phyloP scores from a whole-genome alignment of 108 stramenopile species.

The Nannochloropsis salina region DNA sequence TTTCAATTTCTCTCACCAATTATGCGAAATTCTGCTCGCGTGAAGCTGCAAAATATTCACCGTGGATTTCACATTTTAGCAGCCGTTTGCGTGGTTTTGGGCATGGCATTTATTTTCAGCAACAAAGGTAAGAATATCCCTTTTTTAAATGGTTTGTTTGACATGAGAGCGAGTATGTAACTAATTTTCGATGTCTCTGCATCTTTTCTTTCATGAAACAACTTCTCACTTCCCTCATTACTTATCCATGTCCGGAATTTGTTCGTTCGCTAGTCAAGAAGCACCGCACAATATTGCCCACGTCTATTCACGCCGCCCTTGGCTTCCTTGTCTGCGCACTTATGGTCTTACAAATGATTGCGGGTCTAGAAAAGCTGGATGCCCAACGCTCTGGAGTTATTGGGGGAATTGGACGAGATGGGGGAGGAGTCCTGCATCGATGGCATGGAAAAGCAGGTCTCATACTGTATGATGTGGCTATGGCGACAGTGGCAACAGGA shows the following conservation, averaged over 20 bases:
- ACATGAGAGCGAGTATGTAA: neutral
- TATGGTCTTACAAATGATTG: neutral
- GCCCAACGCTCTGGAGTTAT: neutral
- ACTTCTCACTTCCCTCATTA: neutral
- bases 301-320: neutral
- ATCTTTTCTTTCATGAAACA: neutral
- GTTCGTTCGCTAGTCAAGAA: neutral
- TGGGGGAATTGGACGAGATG: neutral
- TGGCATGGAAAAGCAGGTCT: neutral
- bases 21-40: constrained; percentile 4
- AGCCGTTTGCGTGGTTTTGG: neutral
- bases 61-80: neutral
- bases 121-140: neutral
- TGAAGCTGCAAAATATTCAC: neutral
- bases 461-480: neutral
- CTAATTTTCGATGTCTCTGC: neutral
- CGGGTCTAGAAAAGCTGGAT: neutral
- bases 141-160: neutral
- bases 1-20: neutral
- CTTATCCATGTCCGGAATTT: neutral
- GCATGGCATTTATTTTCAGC: neutral
- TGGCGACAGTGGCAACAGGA: neutral
- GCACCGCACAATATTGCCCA: neutral
- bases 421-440: neutral
- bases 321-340: neutral